Conservation (phyloP, 352 stramenopile species). For the Halophytophthora batemanensis region DNA sequence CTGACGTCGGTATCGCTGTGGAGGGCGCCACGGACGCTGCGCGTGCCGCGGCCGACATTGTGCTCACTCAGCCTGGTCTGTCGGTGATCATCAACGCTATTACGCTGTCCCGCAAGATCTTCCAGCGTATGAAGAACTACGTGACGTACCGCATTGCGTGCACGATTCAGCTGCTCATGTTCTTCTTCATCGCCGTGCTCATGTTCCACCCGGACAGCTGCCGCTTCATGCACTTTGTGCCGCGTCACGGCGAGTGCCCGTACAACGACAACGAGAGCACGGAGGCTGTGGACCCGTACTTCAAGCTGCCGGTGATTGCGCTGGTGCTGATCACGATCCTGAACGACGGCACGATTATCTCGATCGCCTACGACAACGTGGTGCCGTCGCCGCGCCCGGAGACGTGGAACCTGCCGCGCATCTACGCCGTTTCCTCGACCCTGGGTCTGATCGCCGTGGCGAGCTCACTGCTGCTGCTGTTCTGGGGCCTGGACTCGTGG, state of each 20-base stretch:
- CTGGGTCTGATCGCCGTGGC: constrained; percentile 77
- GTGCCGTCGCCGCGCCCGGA: constrained; percentile 64
- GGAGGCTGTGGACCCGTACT: constrained; percentile 68
- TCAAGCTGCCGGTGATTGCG: constrained; percentile 91
- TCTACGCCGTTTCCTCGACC: constrained; percentile 50
- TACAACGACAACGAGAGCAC: constrained; percentile 45
- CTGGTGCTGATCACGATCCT: constrained; percentile 94
- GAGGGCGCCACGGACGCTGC: constrained; percentile 87
- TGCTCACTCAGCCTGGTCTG: constrained; percentile 92
- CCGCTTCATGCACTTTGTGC: constrained; percentile 69
- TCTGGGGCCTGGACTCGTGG: constrained; percentile 84
- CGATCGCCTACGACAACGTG: constrained; percentile 88
- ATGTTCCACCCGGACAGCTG: constrained; percentile 82
- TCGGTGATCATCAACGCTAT: constrained; percentile 91
- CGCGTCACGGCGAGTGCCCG: constrained; percentile 44
- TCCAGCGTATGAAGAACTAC: constrained; percentile 93
- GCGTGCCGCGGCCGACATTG: constrained; percentile 90
- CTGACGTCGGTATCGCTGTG: constrained; percentile 73
- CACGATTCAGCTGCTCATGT: constrained; percentile 91
- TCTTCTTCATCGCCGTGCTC: constrained; percentile 93
- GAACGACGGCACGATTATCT: constrained; percentile 94
- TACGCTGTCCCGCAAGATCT: constrained; percentile 90
- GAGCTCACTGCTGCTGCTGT: constrained; percentile 82
- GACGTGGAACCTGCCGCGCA: constrained; percentile 68
- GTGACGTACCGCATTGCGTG: constrained; percentile 92